phyloP scores from a whole-genome alignment of 2,329 filamentous ascomycete species.

The Neofusicoccum sp. region DNA sequence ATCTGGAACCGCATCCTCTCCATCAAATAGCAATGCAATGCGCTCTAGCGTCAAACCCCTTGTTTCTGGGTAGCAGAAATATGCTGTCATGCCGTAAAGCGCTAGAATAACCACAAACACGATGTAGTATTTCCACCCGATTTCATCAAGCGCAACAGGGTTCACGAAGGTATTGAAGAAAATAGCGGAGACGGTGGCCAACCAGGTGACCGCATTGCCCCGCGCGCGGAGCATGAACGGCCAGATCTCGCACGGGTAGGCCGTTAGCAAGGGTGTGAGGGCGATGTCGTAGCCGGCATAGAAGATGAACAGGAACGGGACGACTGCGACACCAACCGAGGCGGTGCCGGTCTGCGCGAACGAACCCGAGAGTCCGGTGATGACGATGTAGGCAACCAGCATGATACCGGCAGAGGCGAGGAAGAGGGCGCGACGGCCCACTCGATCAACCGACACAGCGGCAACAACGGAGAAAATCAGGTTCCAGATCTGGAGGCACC shows the following conservation, averaged over 20 bases:
- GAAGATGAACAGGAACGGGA: conserved; percentile 29
- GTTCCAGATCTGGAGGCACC: conserved; percentile 59
- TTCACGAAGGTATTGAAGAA: conserved; percentile 47
- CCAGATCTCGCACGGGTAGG: conserved; percentile 48
- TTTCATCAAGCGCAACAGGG: conserved; percentile 39
- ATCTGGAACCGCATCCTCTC: conserved; percentile 23
- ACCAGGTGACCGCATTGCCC: conserved; percentile 46
- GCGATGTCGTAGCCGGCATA: conserved; percentile 28
- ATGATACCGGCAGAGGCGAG: conserved; percentile 39
- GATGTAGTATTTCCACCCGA: conserved; percentile 47
- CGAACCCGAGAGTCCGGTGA: conserved; percentile 18
- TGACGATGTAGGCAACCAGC: conserved; percentile 37
- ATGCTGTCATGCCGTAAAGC: conserved; percentile 21
- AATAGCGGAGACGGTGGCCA: conserved; percentile 46
- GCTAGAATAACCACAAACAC: conserved; percentile 24
- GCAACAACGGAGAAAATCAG: conserved; percentile 53
- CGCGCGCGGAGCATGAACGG: conserved; percentile 47
- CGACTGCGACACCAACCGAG: conserved; percentile 28
- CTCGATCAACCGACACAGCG: conserved; percentile 34
- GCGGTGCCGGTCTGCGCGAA: neutral
- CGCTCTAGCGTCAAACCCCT: conserved; percentile 28
- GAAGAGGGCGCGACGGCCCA: conserved; percentile 36
- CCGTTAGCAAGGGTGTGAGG: conserved; percentile 38
- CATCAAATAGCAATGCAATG: conserved; percentile 27
- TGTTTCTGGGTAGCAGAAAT: conserved; percentile 29